Evolutionary conservation across 2,329 filamentous ascomycete genomes (phyloP).

Genomic region (Chrysoporthe deuterocubensis): DNA sequence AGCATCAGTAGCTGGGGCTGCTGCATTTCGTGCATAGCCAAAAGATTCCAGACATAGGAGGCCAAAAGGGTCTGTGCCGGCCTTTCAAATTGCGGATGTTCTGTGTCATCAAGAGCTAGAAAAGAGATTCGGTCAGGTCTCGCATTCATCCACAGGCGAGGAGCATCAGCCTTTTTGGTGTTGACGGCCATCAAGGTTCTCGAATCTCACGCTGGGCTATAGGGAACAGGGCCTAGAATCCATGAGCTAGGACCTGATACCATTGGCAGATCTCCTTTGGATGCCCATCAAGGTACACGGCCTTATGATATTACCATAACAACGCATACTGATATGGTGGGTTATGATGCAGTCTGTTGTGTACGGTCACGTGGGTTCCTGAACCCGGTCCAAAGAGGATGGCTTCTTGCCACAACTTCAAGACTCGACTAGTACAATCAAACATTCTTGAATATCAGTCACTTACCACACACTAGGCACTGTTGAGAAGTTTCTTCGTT

Average conservation of each 20-base stretch:
- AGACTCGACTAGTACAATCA: too few relatives aligned
- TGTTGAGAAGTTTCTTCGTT: too few relatives aligned
- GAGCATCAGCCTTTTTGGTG: neutral
- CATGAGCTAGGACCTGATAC: neutral
- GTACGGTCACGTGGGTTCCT: neutral
- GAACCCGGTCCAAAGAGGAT: neutral
- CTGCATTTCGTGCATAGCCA: neutral
- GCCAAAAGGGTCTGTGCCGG: neutral
- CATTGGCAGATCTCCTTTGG: neutral
- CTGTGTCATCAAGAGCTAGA: too few relatives aligned
- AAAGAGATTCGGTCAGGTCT: too few relatives aligned
- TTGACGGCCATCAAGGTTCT: slow-evolving; percentile 23
- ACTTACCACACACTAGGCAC: too few relatives aligned
- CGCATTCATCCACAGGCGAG: neutral
- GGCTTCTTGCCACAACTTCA: neutral
- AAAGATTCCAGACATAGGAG: neutral
- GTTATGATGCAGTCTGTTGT: neutral
- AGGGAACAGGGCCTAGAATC: neutral
- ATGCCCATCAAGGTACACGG: slow-evolving; percentile 18
- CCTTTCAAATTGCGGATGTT: too few relatives aligned
- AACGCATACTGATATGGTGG: neutral
- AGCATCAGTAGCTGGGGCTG: slow-evolving; percentile 29
- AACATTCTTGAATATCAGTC: too few relatives aligned
- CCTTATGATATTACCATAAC: neutral
- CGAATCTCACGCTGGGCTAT: neutral